Percentiles rank a stretch among this genome's conserved stretches.
phyloP scores from a whole-genome alignment of 345 rosid genomes.

The Eucalyptus urophylla region DNA sequence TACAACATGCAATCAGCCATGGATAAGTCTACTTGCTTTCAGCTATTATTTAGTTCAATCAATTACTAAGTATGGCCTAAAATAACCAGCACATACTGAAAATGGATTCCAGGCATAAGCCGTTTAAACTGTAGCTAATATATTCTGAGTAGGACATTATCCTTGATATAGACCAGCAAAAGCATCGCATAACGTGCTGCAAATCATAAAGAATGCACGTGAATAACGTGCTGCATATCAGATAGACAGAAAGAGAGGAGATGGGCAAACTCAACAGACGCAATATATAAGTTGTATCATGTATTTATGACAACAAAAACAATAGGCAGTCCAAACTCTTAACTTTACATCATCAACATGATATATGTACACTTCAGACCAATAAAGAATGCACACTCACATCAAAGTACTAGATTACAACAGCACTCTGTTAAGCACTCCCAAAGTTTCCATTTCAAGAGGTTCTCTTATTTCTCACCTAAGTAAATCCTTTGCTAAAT shows the following conservation, averaged over 20 bases:
- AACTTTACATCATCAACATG: not conserved
- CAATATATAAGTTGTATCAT: not conserved
- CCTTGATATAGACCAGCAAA: not conserved
- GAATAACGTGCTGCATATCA: constrained; percentile 47
- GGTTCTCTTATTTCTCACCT: not conserved
- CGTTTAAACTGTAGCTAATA: not conserved
- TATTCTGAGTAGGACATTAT: not conserved
- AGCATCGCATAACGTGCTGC: not conserved
- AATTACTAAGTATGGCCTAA: not conserved
- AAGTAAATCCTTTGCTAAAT: not conserved
- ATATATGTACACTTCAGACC: not conserved
- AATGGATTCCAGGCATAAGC: not conserved
- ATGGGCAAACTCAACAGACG: not conserved
- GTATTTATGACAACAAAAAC: not conserved
- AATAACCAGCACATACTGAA: not conserved
- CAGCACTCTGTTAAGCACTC: not conserved
- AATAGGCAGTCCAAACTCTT: not conserved
- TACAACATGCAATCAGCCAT: not conserved
- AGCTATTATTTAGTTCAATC: not conserved
- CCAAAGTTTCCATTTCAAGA: not conserved
- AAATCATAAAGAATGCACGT: constrained; percentile 11
- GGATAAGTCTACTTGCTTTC: not conserved
- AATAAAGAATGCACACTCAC: not conserved
- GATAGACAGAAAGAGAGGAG: not conserved
- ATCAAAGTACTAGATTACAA: not conserved